Conservation (phyloP, 129 eudicot species). For the Oenanthe sinensis region DNA sequence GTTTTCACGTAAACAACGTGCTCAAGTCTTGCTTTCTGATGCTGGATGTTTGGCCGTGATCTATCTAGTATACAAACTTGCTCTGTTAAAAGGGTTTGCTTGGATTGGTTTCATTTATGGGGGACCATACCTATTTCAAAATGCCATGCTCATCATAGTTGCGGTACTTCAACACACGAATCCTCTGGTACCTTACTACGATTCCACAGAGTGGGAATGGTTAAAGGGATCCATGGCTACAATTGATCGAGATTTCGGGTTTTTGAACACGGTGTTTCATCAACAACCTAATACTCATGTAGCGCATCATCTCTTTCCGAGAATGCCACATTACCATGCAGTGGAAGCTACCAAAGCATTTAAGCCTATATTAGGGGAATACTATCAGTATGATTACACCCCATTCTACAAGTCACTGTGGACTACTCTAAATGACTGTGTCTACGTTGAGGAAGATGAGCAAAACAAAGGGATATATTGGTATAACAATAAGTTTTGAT, state of each 20-base stretch:
- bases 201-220: too few species aligned
- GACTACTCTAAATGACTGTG: too few species aligned
- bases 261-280: neutral
- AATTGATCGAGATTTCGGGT: neutral
- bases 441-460: too few species aligned
- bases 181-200: neutral
- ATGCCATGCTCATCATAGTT: neutral
- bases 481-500: too few species aligned
- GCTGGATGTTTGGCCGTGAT: neutral
- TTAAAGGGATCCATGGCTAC: too few species aligned
- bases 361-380: too few species aligned
- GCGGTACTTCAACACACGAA: neutral
- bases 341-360: too few species aligned
- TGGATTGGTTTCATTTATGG: neutral
- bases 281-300: neutral
- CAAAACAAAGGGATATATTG: too few species aligned
- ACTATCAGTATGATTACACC: too few species aligned
- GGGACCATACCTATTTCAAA: neutral
- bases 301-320: too few species aligned
- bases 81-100: neutral
- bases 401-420: too few species aligned
- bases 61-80: neutral
- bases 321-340: too few species aligned
- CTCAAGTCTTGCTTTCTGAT: neutral
- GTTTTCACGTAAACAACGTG: neutral